These are phyloP conservation scores for Phytopythium mirpurense DNA, from an alignment of 352 stramenopile genomes.

Conservation along the genomic window DNA sequence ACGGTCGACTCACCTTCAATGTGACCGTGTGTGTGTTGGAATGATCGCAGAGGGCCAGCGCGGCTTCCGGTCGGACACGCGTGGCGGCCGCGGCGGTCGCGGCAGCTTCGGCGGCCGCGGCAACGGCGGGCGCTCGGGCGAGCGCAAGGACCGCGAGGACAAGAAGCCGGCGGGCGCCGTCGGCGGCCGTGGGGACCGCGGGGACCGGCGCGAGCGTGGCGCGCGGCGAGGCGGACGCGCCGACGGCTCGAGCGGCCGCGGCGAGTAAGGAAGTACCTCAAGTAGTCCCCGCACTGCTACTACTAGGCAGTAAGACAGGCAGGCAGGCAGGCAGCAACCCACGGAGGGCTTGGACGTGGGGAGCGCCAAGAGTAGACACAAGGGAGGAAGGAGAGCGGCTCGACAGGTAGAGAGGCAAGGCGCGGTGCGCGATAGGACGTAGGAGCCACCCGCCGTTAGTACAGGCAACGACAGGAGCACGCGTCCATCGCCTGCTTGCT, in stretches of 20 bases:
- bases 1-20: not conserved
- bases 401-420: not conserved
- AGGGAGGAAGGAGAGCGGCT: no score
- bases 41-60: constrained; percentile 33
- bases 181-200: constrained; percentile 32
- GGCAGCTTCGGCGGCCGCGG: constrained; percentile 45
- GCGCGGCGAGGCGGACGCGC: constrained; percentile 63
- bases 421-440: constrained; percentile 1
- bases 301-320: no score
- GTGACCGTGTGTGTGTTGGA: not conserved
- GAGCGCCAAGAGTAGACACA: no score
- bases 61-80: constrained; percentile 44
- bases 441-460: constrained; percentile 4
- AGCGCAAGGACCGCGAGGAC: constrained; percentile 68
- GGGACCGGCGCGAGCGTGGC: constrained; percentile 57
- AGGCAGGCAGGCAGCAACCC: no score
- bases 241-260: constrained; percentile 38
- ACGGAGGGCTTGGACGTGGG: no score
- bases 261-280: no score
- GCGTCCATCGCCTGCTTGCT: not conserved
- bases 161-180: constrained; percentile 31
- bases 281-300: no score
- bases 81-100: constrained; percentile 42
- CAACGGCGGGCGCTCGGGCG: constrained; percentile 18
- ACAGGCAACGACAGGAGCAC: not conserved